Evolutionary conservation across 2,329 filamentous ascomycete genomes (phyloP), one percentile per base, ranked within the genome.

Genomic region (Hymenoscyphus occultus): DNA sequence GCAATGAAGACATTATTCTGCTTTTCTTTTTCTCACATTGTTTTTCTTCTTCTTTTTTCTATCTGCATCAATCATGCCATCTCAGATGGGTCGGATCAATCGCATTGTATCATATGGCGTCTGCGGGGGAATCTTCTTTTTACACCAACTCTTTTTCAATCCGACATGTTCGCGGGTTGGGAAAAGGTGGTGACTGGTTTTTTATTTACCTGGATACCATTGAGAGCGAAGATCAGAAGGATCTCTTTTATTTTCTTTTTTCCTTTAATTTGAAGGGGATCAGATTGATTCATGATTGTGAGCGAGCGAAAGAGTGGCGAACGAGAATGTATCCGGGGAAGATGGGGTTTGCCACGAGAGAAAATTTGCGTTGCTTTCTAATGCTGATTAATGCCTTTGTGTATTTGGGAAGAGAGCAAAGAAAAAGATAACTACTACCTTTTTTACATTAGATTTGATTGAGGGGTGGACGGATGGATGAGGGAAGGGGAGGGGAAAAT

Each of bases 51-150:
- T 19, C 31, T 13, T 39, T 16, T 28, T 39, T 14, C 12, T 12
- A 19, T n/a, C 35, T 42, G 62, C 56, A 64, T 64, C 62, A 39
- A 56, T 56, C 62, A 60, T 32, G 56, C 56, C 51, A 59, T 51
- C n/a, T 19, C 48, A 28, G 19, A 57, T 57, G 56, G 56, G 48
- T 7, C 19, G 19, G 42, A 22, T 35, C 32, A 13, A 48, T 39
- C 61, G 62, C 62, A 64, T 60, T 64, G 62, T 64, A 64, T 64
- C 56, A 64, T 64, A 64, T 59, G 62, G 62, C 42, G 62, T 64
- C 57, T 54, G 32, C 62, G 57, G 62, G 32, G 48, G 10, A 28
- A 28, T 54, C 9, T 54, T 28, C 14, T 57, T n/a, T 39, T 32
- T 28, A 14, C n/a, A 2, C 48, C 54, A 56, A 19, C 54, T 3